These are phyloP conservation scores for Rhodotorula toruloides DNA, from an alignment of 768 basidiomycete genomes.

Conservation along the genomic window DNA sequence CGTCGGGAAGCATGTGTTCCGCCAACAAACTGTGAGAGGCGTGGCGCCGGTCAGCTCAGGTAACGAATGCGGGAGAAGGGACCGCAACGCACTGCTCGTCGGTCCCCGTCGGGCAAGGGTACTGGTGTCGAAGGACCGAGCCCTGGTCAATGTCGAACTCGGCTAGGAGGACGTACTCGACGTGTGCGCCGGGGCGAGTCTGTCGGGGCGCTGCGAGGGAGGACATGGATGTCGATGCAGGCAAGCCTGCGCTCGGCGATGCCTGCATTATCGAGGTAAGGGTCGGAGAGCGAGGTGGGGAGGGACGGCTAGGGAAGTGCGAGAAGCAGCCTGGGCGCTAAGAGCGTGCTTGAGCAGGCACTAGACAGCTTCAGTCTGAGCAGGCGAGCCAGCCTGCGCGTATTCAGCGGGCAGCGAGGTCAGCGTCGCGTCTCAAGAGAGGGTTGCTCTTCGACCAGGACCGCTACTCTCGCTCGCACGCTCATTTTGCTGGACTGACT, in stretches of 20 bases:
- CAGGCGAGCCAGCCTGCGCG: too few relatives aligned
- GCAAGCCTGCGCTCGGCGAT: background rate
- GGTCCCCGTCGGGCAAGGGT: slow-evolving; percentile 85
- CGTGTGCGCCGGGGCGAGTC: background rate
- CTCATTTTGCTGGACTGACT: too few relatives aligned
- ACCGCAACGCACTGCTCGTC: slow-evolving; percentile 72
- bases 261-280: too few relatives aligned
- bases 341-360: too few relatives aligned
- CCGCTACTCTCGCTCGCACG: too few relatives aligned
- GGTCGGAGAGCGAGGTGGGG: too few relatives aligned
- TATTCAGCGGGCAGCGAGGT: too few relatives aligned
- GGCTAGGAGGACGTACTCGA: slow-evolving; percentile 78
- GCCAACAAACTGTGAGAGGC: slow-evolving; percentile 65
- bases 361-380: too few relatives aligned
- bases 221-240: background rate
- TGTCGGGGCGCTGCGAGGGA: background rate
- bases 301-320: too few relatives aligned
- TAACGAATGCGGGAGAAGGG: background rate
- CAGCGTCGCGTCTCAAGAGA: too few relatives aligned
- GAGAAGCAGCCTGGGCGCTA: too few relatives aligned
- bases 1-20: slow-evolving; percentile 97
- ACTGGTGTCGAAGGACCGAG: slow-evolving; percentile 88
- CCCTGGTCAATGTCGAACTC: slow-evolving; percentile 97
- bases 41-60: background rate
- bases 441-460: too few relatives aligned